phyloP scores from a whole-genome alignment of 306 rosid species.

The Styphnolobium japonicum region DNA sequence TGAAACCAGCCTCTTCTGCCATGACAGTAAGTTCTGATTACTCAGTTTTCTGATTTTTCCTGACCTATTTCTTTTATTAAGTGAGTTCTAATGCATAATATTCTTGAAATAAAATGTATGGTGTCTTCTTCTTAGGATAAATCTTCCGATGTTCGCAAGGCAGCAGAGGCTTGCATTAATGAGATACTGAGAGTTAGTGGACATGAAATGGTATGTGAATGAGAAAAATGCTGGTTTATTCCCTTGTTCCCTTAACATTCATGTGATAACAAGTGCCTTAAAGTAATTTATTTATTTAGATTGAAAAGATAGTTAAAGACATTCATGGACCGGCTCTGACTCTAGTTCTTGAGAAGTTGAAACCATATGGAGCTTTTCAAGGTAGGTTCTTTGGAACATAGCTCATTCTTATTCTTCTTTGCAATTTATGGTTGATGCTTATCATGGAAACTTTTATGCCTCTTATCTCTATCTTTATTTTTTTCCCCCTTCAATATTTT shows the following conservation, averaged over 20 bases:
- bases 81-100: not conserved
- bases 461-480: not conserved
- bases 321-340: slow-evolving; percentile 79
- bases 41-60: not conserved
- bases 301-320: slow-evolving; percentile 75
- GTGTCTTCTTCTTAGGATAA: slow-evolving; percentile 64
- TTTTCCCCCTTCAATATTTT: not conserved
- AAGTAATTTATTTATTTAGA: slow-evolving; percentile 43
- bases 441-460: not conserved
- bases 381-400: slow-evolving; percentile 43
- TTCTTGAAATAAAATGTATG: slow-evolving; percentile 19
- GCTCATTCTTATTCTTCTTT: slow-evolving; percentile 8
- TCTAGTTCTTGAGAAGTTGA: slow-evolving; percentile 76
- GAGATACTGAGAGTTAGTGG: slow-evolving; percentile 89
- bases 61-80: not conserved
- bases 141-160: slow-evolving; percentile 98
- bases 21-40: slow-evolving; percentile 60
- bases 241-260: slow-evolving; percentile 14
- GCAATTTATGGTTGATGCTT: slow-evolving; percentile 9
- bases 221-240: not conserved
- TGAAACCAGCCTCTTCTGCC: slow-evolving; percentile 90
- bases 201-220: slow-evolving; percentile 64
- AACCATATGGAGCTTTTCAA: slow-evolving; percentile 60
- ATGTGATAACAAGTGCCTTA: slow-evolving; percentile 10
- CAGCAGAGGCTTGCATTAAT: slow-evolving; percentile 81